phyloP scores from a whole-genome alignment of 2,329 filamentous ascomycete genomes.

The Graphiopsis chlorocephala region DNA sequence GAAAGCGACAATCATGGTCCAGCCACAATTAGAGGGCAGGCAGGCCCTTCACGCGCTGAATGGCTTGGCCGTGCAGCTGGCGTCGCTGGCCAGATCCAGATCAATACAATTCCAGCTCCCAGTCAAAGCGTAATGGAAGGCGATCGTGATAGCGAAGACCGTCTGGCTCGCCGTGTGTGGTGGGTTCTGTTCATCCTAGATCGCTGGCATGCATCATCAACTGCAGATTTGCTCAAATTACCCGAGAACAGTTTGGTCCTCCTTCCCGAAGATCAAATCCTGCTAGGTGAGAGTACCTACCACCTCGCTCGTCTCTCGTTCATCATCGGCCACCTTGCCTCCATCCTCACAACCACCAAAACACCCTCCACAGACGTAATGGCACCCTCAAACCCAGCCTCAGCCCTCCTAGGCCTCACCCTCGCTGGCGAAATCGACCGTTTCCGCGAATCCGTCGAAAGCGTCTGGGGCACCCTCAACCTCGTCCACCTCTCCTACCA shows the following conservation, averaged over 20 bases:
- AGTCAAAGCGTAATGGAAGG: slow-evolving; percentile 44
- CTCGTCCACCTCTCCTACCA: slow-evolving; percentile 68
- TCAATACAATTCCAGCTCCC: slow-evolving; percentile 50
- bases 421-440: slow-evolving; percentile 61
- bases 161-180: slow-evolving; percentile 64
- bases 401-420: slow-evolving; percentile 48
- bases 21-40: slow-evolving; percentile 44
- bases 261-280: slow-evolving; percentile 55
- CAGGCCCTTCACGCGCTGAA: slow-evolving; percentile 49
- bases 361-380: slow-evolving; percentile 45
- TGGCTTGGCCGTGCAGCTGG: slow-evolving; percentile 66
- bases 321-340: slow-evolving; percentile 56
- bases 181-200: slow-evolving; percentile 71
- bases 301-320: slow-evolving; percentile 63
- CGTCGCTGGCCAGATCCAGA: slow-evolving; percentile 62
- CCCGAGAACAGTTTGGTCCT: slow-evolving; percentile 61
- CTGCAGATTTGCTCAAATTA: slow-evolving; percentile 61
- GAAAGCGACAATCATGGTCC: slow-evolving; percentile 60
- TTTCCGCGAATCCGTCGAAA: slow-evolving; percentile 63
- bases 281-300: slow-evolving; percentile 63
- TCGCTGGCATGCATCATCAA: slow-evolving; percentile 69
- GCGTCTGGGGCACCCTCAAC: slow-evolving; percentile 50
- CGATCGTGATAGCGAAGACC: slow-evolving; percentile 60
- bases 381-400: slow-evolving; percentile 40
- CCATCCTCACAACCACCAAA: slow-evolving; percentile 46